phyloP scores from a whole-genome alignment of 306 rosid species.

The Acacia acuminata region DNA sequence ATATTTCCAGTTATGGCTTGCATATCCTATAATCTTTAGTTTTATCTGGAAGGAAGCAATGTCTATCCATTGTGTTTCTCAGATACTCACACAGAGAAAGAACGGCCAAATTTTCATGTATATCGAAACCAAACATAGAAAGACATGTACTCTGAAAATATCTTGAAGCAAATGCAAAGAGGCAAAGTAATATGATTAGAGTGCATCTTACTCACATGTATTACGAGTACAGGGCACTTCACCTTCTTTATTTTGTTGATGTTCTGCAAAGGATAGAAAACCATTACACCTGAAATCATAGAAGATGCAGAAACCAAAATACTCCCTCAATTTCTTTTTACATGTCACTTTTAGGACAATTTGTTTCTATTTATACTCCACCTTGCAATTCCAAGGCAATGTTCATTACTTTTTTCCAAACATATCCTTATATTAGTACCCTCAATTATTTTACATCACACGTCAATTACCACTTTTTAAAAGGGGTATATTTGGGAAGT shows the following conservation, averaged over 20 bases:
- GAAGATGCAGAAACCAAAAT: constrained; percentile 19
- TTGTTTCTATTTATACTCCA: not conserved
- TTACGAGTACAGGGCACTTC: constrained; percentile 95
- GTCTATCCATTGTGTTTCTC: not conserved
- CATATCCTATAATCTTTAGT: not conserved
- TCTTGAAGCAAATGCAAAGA: constrained; percentile 17
- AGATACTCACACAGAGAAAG: not conserved
- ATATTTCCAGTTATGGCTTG: not conserved
- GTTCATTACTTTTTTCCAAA: not conserved
- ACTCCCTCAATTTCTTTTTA: not conserved
- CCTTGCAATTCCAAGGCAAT: not conserved
- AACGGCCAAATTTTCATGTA: not conserved
- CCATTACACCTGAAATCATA: constrained; percentile 6
- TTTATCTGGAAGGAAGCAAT: not conserved
- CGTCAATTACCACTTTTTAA: not conserved
- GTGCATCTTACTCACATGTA: constrained; percentile 77
- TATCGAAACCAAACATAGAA: not conserved
- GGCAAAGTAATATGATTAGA: not conserved
- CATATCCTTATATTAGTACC: not conserved
- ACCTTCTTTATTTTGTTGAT: constrained; percentile 91
- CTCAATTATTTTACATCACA: not conserved
- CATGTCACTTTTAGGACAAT: not conserved
- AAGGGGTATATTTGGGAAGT: not conserved
- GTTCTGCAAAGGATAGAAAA: constrained; percentile 60
- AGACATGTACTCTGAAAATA: not conserved